Percentiles rank a stretch among this genome's conserved stretches.
Evolutionary conservation across 2,329 filamentous ascomycete genomes (phyloP).

Genomic region (Fusarium xylarioides): DNA sequence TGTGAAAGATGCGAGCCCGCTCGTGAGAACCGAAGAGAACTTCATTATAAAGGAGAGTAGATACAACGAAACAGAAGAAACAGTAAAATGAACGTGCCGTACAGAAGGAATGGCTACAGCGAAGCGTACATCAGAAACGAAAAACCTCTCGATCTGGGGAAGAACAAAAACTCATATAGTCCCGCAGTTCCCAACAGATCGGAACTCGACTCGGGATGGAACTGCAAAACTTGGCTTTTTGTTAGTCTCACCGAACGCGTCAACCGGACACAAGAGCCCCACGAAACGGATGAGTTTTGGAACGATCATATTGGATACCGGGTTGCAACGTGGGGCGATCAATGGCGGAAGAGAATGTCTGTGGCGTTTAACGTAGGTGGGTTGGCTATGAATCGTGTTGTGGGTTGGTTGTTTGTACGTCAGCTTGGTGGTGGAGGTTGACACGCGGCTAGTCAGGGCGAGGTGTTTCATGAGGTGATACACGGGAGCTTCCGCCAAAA

Average conservation of each 20-base stretch:
- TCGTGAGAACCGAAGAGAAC: slow-evolving; percentile 15
- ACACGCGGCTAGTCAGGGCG: slow-evolving; percentile 16
- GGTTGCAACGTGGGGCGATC: slow-evolving; percentile 12
- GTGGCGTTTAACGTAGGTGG: slow-evolving; percentile 18
- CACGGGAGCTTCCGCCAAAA: background rate
- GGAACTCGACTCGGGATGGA: background rate
- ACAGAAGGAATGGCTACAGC: background rate
- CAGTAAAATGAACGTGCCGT: background rate
- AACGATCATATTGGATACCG: slow-evolving; percentile 4
- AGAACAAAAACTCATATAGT: slow-evolving; percentile 7
- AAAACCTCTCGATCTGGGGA: background rate
- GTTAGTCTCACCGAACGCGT: slow-evolving; percentile 9
- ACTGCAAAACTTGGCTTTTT: background rate
- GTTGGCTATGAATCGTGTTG: slow-evolving; percentile 21
- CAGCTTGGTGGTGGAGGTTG: slow-evolving; percentile 21
- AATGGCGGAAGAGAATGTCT: background rate
- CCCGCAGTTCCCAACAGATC: background rate
- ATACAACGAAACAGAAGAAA: background rate
- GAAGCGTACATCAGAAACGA: background rate
- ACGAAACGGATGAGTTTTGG: background rate
- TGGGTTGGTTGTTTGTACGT: slow-evolving; percentile 18
- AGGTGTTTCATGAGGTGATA: background rate
- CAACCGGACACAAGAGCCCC: background rate
- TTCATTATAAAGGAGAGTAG: slow-evolving; percentile 30
- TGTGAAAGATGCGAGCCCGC: slow-evolving; percentile 12